Base-by-base conservation (phyloP, 805 yeast species). In the Saturnispora kantuleensis region DNA sequence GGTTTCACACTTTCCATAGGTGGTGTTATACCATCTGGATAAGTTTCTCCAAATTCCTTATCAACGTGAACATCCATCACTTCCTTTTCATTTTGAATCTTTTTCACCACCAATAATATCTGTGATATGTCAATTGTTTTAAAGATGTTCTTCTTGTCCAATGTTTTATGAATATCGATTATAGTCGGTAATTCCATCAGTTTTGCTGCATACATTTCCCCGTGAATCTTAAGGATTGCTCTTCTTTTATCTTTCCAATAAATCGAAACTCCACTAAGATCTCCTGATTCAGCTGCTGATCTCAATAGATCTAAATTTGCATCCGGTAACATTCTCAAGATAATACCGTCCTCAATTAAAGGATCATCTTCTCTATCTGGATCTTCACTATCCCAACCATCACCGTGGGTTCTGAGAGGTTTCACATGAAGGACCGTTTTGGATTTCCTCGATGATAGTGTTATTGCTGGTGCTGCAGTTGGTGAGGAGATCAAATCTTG, bases 331-430 rank as follows among this genome's bases (percentile, higher is more conserved):
- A 90, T 79, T 44, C 98, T 70, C 36, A 93, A 60, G 1, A 88
- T 70, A 1, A 93, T 70, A 0, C 93, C 95, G 52, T 86, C 95
- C 57, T 93, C 97, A 8, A 87, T 68, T 49, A 87, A 65, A 1
- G 98, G 97, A 57, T 93, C 97, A 48, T 88, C 96, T 59, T 93
- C 98, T 21, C 86, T 68, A 52, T 90, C 97, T 0, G 96, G 95
- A 15, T 95, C 97, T 56, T 90, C 97, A 2, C 95, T 83, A 58
- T 90, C 98, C 62, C 90, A 90, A 1, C 97, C 97, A 54, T 90
- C 96, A 4, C 96, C 96, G 0, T 95, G 93, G 3, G 81, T 71
- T 53, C 95, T 69, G 0, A 76, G 70, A 1, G 80, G 80, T 49
- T 74, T 76, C 33, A 76, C 68, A 49, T 77, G 60, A 26, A 75